phyloP scores from a whole-genome alignment of 2,329 filamentous ascomycete genomes.

The Colletotrichum somersetense region DNA sequence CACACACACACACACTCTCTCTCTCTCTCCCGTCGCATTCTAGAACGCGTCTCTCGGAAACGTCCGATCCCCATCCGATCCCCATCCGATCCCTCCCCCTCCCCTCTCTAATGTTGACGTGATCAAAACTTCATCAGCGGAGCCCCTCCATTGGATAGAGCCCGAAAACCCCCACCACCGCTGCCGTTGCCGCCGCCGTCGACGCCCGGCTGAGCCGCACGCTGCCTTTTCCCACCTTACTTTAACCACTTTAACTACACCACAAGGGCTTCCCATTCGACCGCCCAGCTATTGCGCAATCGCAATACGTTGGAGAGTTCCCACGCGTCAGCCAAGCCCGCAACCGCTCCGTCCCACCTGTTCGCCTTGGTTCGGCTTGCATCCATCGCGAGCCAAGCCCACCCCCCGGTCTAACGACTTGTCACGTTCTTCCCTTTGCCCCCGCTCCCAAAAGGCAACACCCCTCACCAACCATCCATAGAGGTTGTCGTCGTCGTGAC shows the following conservation, averaged over 20 bases:
- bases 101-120: conserved; percentile 23
- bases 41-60: background rate
- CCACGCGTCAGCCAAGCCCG: conserved; percentile 6
- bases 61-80: conserved; percentile 19
- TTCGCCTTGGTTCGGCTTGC: conserved; percentile 25
- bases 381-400: conserved; percentile 21
- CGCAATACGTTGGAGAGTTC: conserved; percentile 28
- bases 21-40: background rate
- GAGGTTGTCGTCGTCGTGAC: background rate
- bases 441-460: background rate
- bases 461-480: conserved; percentile 15
- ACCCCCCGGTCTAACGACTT: conserved; percentile 17
- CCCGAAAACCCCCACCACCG: conserved; percentile 9
- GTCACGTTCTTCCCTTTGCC: background rate
- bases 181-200: conserved; percentile 16
- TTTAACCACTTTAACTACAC: conserved; percentile 7
- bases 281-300: conserved; percentile 38
- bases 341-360: background rate
- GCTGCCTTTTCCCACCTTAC: conserved; percentile 12
- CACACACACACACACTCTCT: background rate
- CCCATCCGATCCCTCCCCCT: background rate
- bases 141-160: conserved; percentile 6
- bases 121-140: conserved; percentile 21
- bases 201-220: conserved; percentile 39
- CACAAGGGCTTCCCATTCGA: conserved; percentile 19